A percentile compares a stretch with the other conserved stretches of the same genome.
phyloP scores from a whole-genome alignment of 805 yeast species.

The Phaffomyces antillensis region DNA sequence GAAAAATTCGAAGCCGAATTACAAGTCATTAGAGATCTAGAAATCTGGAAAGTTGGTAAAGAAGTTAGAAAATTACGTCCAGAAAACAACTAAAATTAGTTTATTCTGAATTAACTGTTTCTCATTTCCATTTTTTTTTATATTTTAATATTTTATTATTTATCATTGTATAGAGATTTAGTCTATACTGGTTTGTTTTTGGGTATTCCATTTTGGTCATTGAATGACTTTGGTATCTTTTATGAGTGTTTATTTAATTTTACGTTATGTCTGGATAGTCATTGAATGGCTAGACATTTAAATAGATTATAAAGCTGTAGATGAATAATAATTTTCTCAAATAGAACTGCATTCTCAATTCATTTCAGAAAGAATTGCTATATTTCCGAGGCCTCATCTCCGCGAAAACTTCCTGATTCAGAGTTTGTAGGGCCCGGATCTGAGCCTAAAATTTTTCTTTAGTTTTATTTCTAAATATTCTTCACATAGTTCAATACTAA shows the following conservation, averaged over 20 bases:
- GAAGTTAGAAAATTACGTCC: conserved; percentile 99
- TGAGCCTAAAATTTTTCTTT: conserved; percentile 4
- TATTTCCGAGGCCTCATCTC: conserved; percentile 7
- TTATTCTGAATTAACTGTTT: not conserved
- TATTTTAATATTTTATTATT: conserved; percentile 10
- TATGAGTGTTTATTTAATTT: conserved; percentile 11
- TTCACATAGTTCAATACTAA: not conserved
- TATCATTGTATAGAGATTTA: not conserved
- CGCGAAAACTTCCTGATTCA: conserved; percentile 3
- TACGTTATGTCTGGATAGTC: conserved; percentile 18
- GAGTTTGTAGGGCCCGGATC: conserved; percentile 1
- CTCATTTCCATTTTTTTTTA: conserved; percentile 2
- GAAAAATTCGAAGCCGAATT: conserved; percentile 92
- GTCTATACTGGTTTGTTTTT: conserved; percentile 1
- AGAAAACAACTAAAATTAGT: conserved; percentile 72
- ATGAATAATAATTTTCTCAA: not conserved
- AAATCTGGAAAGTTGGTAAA: conserved; percentile 99
- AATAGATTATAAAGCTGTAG: not conserved
- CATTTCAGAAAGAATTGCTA: not conserved
- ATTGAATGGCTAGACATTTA: conserved; percentile 17
- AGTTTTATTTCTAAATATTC: not conserved
- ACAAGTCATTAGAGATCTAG: conserved; percentile 90
- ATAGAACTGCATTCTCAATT: no score
- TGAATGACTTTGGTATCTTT: conserved; percentile 22
- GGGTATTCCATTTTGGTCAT: conserved; percentile 22